Evolutionary conservation across 805 yeast genomes (phyloP).

Genomic region (Candida stauntonica): DNA sequence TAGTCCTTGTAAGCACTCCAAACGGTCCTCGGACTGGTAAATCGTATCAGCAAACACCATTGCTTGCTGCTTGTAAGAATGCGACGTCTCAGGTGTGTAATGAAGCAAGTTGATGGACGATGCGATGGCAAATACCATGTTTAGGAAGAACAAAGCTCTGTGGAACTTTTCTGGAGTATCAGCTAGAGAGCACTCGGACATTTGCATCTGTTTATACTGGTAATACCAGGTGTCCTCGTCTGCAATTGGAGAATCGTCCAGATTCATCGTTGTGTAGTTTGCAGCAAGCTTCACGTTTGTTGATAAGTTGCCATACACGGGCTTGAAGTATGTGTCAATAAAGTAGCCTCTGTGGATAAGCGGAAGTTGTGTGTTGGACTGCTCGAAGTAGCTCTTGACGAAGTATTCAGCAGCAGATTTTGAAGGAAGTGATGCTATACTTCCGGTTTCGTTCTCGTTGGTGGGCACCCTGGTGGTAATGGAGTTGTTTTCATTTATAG

Average conservation of each 20-base stretch:
- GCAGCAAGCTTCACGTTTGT: slow-evolving; percentile 53
- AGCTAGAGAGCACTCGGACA: slow-evolving; percentile 11
- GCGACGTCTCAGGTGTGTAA: slow-evolving; percentile 61
- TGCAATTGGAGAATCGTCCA: slow-evolving; percentile 26
- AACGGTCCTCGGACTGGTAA: slow-evolving; percentile 51
- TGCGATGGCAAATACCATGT: slow-evolving; percentile 76
- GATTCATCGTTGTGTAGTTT: slow-evolving; percentile 44
- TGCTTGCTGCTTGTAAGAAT: slow-evolving; percentile 67
- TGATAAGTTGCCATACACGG: slow-evolving; percentile 71
- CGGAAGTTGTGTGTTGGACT: slow-evolving; percentile 80
- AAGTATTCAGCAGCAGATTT: slow-evolving; percentile 66
- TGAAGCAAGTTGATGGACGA: slow-evolving; percentile 68
- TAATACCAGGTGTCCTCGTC: slow-evolving; percentile 43
- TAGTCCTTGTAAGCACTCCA: slow-evolving; percentile 72
- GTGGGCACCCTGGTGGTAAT: slow-evolving; percentile 26
- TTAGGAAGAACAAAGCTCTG: slow-evolving; percentile 62
- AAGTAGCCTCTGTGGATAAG: slow-evolving; percentile 79
- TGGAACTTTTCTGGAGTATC: slow-evolving; percentile 44
- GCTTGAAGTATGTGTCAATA: slow-evolving; percentile 60
- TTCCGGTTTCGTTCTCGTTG: slow-evolving; percentile 19
- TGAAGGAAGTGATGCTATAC: slow-evolving; percentile 53
- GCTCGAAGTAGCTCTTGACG: slow-evolving; percentile 64
- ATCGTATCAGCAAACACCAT: slow-evolving; percentile 52
- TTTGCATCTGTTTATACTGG: slow-evolving; percentile 30
- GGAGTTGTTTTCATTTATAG: slow-evolving; percentile 26